These are phyloP conservation scores for Penstemon davidsonii DNA, from an alignment of 257 asterid species.

Conservation along the genomic window DNA sequence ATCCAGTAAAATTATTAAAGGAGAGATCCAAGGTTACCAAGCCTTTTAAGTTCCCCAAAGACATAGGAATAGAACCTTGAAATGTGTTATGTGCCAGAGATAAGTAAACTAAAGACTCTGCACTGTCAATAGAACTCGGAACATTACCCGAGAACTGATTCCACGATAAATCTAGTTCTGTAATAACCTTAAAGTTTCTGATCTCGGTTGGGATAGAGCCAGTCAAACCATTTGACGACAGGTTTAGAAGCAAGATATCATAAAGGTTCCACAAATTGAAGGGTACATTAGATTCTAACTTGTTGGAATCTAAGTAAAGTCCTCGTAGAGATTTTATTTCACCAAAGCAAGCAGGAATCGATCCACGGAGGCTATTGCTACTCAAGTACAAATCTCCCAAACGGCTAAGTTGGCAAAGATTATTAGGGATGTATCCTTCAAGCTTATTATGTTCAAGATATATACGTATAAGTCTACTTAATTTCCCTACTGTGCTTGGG, in stretches of 20 bases:
- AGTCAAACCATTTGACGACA: conserved; percentile 31
- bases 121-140: conserved; percentile 27
- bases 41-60: conserved; percentile 24
- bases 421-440: conserved; percentile 30
- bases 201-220: conserved; percentile 26
- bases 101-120: neutral
- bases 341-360: conserved; percentile 38
- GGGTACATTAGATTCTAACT: conserved; percentile 34
- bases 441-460: conserved; percentile 24
- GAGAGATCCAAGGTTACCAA: conserved; percentile 33
- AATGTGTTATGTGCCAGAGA: conserved; percentile 30
- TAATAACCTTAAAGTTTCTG: conserved; percentile 13
- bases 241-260: conserved; percentile 23
- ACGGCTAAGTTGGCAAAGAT: conserved; percentile 29
- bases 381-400: conserved; percentile 27
- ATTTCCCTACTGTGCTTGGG: conserved; percentile 28
- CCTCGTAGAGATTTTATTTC: conserved; percentile 21
- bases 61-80: conserved; percentile 33
- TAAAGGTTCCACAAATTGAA: conserved; percentile 29
- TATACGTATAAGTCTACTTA: conserved; percentile 18
- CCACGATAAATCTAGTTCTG: conserved; percentile 15
- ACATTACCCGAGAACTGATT: conserved; percentile 30
- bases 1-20: conserved; percentile 28
- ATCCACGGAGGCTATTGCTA: conserved; percentile 31
- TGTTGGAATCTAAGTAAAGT: conserved; percentile 24